Base-by-base conservation (phyloP, 306 rosid genomes). In the Castanea crenata region DNA sequence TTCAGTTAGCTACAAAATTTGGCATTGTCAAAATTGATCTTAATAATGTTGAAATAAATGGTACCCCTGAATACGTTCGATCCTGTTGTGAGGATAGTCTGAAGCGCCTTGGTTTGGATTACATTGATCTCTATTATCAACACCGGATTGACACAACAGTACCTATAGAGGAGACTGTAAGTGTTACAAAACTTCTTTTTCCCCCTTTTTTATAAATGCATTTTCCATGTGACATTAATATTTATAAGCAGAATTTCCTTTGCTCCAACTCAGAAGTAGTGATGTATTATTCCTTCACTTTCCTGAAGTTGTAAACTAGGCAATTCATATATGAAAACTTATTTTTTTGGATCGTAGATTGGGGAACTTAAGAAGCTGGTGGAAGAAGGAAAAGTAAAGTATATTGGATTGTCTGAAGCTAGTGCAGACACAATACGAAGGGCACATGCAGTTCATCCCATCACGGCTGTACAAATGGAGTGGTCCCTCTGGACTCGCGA, bases 91-190 rank as follows among this genome's bases (percentile, higher is more conserved):
- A 90, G 87, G 87, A 81, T 69, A 94, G 99, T 56, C 89, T 94
- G 25, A 86, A 84, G 57, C 91, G 97, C 27, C 99, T 94, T 34
- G 91, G 81, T 11, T 83, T 94, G 0, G 87, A 89, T 18, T 92
- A 84, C 86, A 92, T 92, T n/a, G 97, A 94, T 79, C 91, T 94
- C 55, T 92, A 90, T 73, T 92, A 92, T 80, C 95, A 90, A 82
- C 99, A 94, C 83, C 89, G 97, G n/a, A 34, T 85, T 13, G 97
- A 94, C 79, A 91, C 91, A 21, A 64, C 94, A 2, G 87, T 89
- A 18, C 95, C 99, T 7, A 90, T 90, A 51, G 99, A 92, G 80
- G 92, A 90, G 61, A 92, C 98, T 63, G 97, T 92, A 64, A 92
- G 88, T 78, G 58, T 27, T 35, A 27, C 5, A 4, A 5, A 8